These are phyloP conservation scores for Aspergillus bertholletiae DNA, from an alignment of 495 filamentous ascomycete genomes.

Conservation along the genomic window DNA sequence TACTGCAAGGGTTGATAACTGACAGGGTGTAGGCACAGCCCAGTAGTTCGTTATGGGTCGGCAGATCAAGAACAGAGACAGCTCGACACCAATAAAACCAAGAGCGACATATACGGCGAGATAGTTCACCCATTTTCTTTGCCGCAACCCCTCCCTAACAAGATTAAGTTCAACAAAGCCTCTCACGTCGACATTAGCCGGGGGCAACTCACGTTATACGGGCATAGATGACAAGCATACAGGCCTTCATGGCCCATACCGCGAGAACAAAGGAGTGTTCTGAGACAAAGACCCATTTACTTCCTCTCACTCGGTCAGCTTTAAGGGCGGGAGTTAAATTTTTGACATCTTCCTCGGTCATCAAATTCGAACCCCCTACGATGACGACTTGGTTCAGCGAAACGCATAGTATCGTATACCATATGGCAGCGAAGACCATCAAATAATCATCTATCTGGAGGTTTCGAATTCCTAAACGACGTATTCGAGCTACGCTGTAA, in stretches of 20 bases:
- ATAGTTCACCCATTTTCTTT: conserved; percentile 39
- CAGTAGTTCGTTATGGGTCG: conserved; percentile 59
- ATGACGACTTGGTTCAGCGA: conserved; percentile 47
- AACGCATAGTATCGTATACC: conserved; percentile 53
- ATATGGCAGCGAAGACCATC: conserved; percentile 45
- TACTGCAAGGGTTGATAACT: conserved; percentile 3
- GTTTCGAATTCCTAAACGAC: conserved; percentile 39
- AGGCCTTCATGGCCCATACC: conserved; percentile 49
- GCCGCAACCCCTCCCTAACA: conserved; percentile 33
- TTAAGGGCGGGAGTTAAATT: conserved; percentile 35
- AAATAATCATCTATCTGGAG: conserved; percentile 51
- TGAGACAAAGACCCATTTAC: conserved; percentile 56
- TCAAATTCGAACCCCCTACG: conserved; percentile 54
- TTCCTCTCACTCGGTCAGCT: conserved; percentile 44
- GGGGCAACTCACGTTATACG: conserved; percentile 44
- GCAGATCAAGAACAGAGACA: conserved; percentile 63
- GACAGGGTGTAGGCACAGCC: conserved; percentile 45
- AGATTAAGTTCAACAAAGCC: conserved; percentile 6
- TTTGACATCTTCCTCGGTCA: conserved; percentile 36
- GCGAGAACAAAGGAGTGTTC: conserved; percentile 50
- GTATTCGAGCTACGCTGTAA: conserved; percentile 44
- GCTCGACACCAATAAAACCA: conserved; percentile 56
- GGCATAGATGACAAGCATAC: conserved; percentile 54
- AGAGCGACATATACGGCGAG: conserved; percentile 53
- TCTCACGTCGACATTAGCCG: background rate